These are phyloP conservation scores for Wallacemonas rigidus DNA, from an alignment of 208 protist species.

Conservation along the genomic window DNA sequence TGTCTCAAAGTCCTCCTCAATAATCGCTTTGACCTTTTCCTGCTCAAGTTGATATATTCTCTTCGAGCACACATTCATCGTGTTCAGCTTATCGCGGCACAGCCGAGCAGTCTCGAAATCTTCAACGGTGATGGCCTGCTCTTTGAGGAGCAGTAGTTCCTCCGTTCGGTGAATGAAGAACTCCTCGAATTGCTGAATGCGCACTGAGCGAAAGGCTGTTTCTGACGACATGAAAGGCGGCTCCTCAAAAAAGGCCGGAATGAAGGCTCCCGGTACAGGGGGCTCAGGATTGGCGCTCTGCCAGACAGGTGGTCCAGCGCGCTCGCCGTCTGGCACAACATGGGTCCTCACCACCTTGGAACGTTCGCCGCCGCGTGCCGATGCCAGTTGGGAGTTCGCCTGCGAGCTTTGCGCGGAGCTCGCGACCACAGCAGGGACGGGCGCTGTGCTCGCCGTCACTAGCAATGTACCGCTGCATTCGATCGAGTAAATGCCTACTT, in stretches of 20 bases:
- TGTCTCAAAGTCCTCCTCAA: conserved; percentile 86
- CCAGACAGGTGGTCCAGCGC: neutral
- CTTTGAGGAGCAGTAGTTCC: conserved; percentile 81
- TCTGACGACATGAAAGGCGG: neutral
- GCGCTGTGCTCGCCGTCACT: neutral
- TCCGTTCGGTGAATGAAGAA: conserved; percentile 84
- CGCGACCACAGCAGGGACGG: neutral
- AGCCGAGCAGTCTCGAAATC: conserved; percentile 64
- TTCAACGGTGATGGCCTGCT: conserved; percentile 66
- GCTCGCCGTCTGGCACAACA: too few relatives aligned
- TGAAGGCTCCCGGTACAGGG: neutral
- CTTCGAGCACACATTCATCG: conserved; percentile 59
- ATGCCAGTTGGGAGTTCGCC: neutral
- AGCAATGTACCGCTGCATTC: conserved; percentile 61
- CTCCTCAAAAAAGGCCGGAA: neutral
- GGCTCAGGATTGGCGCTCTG: neutral
- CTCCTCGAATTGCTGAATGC: conserved; percentile 86
- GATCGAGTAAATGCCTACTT: conserved; percentile 87
- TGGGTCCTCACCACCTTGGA: too few relatives aligned
- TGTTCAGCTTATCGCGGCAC: conserved; percentile 75
- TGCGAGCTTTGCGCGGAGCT: conserved; percentile 2
- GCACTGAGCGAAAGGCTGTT: conserved; percentile 64
- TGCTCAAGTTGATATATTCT: conserved; percentile 85
- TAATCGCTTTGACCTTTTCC: conserved; percentile 90
- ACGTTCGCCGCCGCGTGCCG: neutral